Base-by-base conservation (phyloP, 495 filamentous ascomycete species). In the Aspergillus indologenus region DNA sequence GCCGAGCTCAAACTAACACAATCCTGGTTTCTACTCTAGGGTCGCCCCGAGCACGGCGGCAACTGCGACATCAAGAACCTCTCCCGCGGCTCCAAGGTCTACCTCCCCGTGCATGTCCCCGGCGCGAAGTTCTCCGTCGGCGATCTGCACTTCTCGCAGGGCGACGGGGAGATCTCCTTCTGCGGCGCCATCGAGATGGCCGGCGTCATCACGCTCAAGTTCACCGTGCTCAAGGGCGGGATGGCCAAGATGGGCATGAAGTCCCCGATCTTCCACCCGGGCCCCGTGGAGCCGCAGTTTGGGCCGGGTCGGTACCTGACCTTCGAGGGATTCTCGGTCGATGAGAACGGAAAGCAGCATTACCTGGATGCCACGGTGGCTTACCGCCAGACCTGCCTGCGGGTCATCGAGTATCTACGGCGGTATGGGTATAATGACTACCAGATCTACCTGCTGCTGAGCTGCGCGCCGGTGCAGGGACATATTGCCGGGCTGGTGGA, bases 151-250 rank as follows among this genome's bases (percentile, higher is more conserved):
- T 96, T 96, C 76, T 89, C 84, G 0, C 83, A 96, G 71, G 91
- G 92, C 21, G 91, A 96, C 68, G 93, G 93, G 5, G 93, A 98
- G 71, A 96, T 98, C 53, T 90, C 87, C 0, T 97, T 98, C 74
- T 98, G 93, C 65, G 93, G 93, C 15, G 93, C 92, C 11, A 98
- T 98, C 60, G 93, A 98, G 70, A 98, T 98, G 90, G 90, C 92
- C 0, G 93, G 93, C 19, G 75, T 91, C 17, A 95, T 98, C 61
- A 98, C 93, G 3, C 78, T 96, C 65, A 96, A 96, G 68, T 90
- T 96, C 78, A 85, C 81, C 48, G 86, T 98, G 12, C 85, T 98
- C 79, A 94, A 94, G 73, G 81, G 87, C 59, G 93, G 92, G 45
- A 82, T 96, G 67, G 78, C 79, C 43, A 82, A 88, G 34, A 71